Conservation (phyloP, 306 rosid genomes). For the Urtica urens region DNA sequence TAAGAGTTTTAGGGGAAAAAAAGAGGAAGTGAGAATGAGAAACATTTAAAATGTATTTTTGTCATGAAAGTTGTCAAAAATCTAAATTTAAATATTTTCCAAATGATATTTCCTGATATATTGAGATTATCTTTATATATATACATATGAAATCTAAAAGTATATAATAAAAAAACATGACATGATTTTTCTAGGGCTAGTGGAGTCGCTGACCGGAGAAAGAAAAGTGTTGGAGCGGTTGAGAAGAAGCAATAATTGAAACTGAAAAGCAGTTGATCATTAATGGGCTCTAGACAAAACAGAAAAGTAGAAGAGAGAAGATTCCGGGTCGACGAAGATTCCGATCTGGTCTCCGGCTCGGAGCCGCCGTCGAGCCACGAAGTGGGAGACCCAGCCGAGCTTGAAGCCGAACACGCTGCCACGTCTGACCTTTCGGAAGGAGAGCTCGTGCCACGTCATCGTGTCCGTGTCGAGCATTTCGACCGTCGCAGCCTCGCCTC, state of each 20-base stretch:
- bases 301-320: slow-evolving; percentile 11
- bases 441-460: slow-evolving; percentile 5
- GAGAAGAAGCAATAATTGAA: slow-evolving; percentile 24
- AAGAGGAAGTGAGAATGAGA: too few relatives aligned
- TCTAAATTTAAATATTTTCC: too few relatives aligned
- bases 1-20: too few relatives aligned
- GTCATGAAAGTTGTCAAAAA: too few relatives aligned
- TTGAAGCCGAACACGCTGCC: slow-evolving; percentile 16
- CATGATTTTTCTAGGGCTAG: too few relatives aligned
- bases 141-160: too few relatives aligned
- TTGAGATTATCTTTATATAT: too few relatives aligned
- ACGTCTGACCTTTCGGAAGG: slow-evolving; percentile 15
- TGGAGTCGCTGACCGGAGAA: slow-evolving; percentile 54
- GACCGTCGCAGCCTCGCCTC: slow-evolving; percentile 9
- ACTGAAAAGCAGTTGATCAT: slow-evolving; percentile 16
- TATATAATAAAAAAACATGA: too few relatives aligned
- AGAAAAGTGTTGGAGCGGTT: slow-evolving; percentile 50
- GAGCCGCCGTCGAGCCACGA: slow-evolving; percentile 18
- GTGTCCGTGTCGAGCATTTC: slow-evolving; percentile 21
- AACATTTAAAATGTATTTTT: too few relatives aligned
- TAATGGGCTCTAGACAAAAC: slow-evolving; percentile 1
- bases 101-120: too few relatives aligned
- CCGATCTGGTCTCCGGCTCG: slow-evolving; percentile 20
- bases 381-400: slow-evolving; percentile 21
- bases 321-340: slow-evolving; percentile 4